phyloP scores from a whole-genome alignment of 2,329 filamentous ascomycete species.

The Colletotrichum sp. region DNA sequence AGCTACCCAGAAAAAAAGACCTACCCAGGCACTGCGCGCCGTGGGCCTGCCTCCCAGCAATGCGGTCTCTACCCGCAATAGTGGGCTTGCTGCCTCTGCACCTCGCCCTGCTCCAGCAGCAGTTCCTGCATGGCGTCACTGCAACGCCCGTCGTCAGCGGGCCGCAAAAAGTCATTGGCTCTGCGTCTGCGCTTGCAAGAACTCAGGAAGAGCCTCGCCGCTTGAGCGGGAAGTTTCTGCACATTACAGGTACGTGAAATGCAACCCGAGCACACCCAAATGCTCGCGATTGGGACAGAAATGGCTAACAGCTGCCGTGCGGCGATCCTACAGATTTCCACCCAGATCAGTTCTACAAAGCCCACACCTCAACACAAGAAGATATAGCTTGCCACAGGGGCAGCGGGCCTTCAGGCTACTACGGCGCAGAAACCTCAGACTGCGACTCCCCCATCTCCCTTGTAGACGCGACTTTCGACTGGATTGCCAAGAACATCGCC shows the following conservation, averaged over 20 bases:
- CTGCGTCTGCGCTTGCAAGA: conserved; percentile 24
- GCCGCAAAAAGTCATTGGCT: conserved; percentile 18
- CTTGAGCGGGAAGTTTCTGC: conserved; percentile 78
- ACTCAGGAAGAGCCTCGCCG: conserved; percentile 39
- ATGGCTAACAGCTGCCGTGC: neutral
- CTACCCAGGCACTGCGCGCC: neutral
- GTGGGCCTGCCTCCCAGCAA: conserved; percentile 3
- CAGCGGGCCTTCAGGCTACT: conserved; percentile 77
- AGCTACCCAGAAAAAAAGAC: neutral
- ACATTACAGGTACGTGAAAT: conserved; percentile 76
- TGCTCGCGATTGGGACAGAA: conserved; percentile 3
- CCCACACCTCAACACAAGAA: conserved; percentile 73
- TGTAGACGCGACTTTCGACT: conserved; percentile 87
- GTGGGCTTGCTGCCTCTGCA: conserved; percentile 20
- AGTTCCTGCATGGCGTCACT: conserved; percentile 21
- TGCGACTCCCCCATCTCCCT: conserved; percentile 86
- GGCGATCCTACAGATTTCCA: conserved; percentile 75
- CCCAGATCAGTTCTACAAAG: conserved; percentile 86
- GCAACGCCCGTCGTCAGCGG: conserved; percentile 18
- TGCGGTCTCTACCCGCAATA: conserved; percentile 22
- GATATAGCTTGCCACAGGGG: conserved; percentile 80
- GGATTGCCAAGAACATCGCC: conserved; percentile 80
- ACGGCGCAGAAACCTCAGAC: conserved; percentile 84
- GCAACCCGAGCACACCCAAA: neutral
- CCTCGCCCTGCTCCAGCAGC: conserved; percentile 16